Evolutionary conservation across 1,139 yeast species (phyloP), one percentile per base, ranked within the genome.

Genomic region (Protomyces inundatus): DNA sequence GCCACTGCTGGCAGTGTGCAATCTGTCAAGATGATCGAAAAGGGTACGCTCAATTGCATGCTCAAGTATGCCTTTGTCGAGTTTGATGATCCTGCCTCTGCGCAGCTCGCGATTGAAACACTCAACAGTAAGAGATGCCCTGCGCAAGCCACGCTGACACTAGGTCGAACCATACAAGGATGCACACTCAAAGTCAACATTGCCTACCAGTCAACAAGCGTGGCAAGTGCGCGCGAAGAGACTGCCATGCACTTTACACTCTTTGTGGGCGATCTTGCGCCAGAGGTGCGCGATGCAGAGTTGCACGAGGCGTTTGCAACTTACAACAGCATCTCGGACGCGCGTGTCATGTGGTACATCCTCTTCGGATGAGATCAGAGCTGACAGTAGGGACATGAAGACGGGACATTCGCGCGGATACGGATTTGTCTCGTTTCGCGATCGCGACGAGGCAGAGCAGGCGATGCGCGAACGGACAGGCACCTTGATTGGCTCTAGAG

Each of bases 361-460:
- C 39, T 36, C 39, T 1, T 7, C 39, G 9, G 3, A 1, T 36
- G 9, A 12, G 1, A 36, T 36, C 12, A 7, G 12, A 5, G 32
- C 48, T 42, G 3, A 42, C 30, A 42, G 16, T 30, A 42, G 48
- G 48, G 97, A 90, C 74, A 89, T 89, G 95, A 91, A 87, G 73
- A 88, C 95, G 32, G 91, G 95, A 45, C 79, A 96, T 73, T 88
- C 95, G 4, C 81, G 97, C 75, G 96, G 97, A 30, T 90, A 90
- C 72, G 97, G 97, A 0, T 90, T 90, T 76, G 95, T 88, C n/a
- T 86, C 95, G 0, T 90, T 90, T 72, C 75, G 79, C 32, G 81
- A 80, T 39, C 83, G 81, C 65, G 75, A 77, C 10, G 95, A 89
- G 68, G 97, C 97, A 0, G 89, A 86, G 69, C 75, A 75, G 67